Evolutionary conservation across 352 stramenopile species (phyloP), one percentile per base, ranked within the genome.

Genomic region (Phytopythium aichiense): DNA sequence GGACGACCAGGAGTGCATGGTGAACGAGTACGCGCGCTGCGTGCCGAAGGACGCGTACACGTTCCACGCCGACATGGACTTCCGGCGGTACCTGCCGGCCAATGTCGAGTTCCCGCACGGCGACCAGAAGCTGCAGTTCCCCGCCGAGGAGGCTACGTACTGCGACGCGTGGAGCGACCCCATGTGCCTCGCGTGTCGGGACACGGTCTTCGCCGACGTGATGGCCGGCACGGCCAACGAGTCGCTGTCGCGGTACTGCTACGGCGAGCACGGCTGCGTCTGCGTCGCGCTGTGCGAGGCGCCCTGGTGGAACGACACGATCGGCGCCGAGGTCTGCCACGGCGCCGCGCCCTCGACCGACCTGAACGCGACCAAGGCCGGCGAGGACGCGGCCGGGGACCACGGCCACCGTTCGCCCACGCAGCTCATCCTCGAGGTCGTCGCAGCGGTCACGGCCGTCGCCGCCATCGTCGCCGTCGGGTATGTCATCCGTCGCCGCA

Each of bases 91-190:
- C 22, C 30, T 61, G n/a, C 51, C 63, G 2, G 74, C 72, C 9
- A 74, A 79, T 28, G 60, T 77, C 52, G 65, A 66, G 33, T 67
- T 65, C 18, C 52, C 40, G 8, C 20, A 52, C 4, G 64, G 65
- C 23, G 59, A 79, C 30, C 77, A 78, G 60, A 72, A 72, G 28
- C 69, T 86, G n/a, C 69, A 77, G 35, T 79, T 79, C 53, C 69
- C 63, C 7, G 61, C 69, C 1, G 56, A 67, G 13, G 51, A 64
- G 51, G 73, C 73, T 22, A 54, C 70, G 11, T 84, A 87, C 64
- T 87, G 77, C 60, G 52, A 63, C 25, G 59, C 58, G 0, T 58
- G 69, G 20, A 58, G 25, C 18, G 66, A 81, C 66, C 55, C 56
- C 22, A 23, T 63, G 63, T 81, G 73, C 63, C 56, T 74, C 48